phyloP scores from a whole-genome alignment of 73 alveolate genomes.

The Paramecium sonneborni region DNA sequence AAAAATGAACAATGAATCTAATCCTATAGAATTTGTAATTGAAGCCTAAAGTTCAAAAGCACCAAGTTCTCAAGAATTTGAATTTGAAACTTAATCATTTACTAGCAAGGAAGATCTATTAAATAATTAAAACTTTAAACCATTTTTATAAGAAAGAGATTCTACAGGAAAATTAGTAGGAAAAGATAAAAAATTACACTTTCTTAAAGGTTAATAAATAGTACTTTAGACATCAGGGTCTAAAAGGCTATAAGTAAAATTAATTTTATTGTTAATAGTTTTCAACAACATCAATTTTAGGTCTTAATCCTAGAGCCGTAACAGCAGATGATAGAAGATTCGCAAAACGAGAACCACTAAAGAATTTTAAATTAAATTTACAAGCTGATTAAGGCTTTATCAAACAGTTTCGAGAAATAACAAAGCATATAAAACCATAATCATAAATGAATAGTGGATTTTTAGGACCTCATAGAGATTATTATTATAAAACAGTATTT shows the following conservation, averaged over 20 bases:
- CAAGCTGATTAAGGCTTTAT: conserved; percentile 52
- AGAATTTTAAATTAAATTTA: conserved; percentile 13
- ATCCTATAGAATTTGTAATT: neutral
- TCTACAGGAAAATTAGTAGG: conserved; percentile 32
- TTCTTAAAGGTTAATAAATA: conserved; percentile 17
- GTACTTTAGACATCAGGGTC: neutral
- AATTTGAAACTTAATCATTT: conserved; percentile 32
- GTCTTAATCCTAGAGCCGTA: conserved; percentile 17
- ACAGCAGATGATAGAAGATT: conserved; percentile 37
- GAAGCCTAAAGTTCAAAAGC: conserved; percentile 2
- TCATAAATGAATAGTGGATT: neutral
- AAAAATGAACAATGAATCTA: neutral
- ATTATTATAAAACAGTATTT: conserved; percentile 30
- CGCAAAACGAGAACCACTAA: neutral
- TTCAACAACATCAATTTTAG: conserved; percentile 2
- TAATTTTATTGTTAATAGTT: neutral
- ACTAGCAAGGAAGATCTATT: conserved; percentile 33
- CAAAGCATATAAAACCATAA: neutral
- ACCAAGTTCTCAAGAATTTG: conserved; percentile 45
- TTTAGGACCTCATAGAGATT: conserved; percentile 38
- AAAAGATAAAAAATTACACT: neutral
- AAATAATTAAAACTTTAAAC: neutral
- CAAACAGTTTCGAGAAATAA: neutral
- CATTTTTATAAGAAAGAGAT: conserved; percentile 50
- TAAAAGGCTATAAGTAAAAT: neutral